Percentiles rank a stretch among this genome's conserved stretches.
Conservation (phyloP, 192 early-diverging fungal genomes). For the Rhizophagus clarus region DNA sequence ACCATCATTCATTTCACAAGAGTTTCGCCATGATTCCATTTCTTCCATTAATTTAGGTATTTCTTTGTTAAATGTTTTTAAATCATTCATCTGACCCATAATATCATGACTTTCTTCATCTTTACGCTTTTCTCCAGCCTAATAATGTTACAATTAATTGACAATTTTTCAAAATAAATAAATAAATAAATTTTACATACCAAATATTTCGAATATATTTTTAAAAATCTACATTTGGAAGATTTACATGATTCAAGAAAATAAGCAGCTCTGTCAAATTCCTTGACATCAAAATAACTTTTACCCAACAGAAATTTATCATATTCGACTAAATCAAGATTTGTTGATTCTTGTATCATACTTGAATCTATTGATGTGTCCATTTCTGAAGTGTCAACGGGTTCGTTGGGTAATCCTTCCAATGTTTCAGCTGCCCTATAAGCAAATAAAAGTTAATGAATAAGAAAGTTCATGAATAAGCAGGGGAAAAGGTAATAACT, state of each 20-base stretch:
- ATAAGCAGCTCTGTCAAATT: conserved; percentile 66
- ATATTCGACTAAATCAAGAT: conserved; percentile 21
- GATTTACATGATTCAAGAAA: conserved; percentile 51
- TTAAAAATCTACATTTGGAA: conserved; percentile 67
- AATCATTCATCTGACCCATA: conserved; percentile 52
- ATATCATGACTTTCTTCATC: conserved; percentile 61
- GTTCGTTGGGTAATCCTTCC: conserved; percentile 37
- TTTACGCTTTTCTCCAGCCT: conserved; percentile 61
- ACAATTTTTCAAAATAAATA: background rate
- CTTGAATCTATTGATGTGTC: conserved; percentile 28
- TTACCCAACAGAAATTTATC: conserved; percentile 67
- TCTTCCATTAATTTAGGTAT: conserved; percentile 50
- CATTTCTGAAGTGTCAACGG: conserved; percentile 22
- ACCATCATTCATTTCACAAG: conserved; percentile 54
- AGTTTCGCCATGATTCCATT: conserved; percentile 41
- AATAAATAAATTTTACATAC: conserved; percentile 44
- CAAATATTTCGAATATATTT: conserved; percentile 78
- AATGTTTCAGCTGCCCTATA: conserved; percentile 57
- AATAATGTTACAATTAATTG: conserved; percentile 7
- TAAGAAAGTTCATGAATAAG: background rate
- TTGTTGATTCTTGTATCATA: background rate
- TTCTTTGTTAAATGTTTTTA: conserved; percentile 48
- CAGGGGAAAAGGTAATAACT: background rate
- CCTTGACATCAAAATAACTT: conserved; percentile 71
- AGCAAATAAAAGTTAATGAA: background rate